Conservation (phyloP, 2,329 filamentous ascomycete genomes). For the Pseudogymnoascus sp. region DNA sequence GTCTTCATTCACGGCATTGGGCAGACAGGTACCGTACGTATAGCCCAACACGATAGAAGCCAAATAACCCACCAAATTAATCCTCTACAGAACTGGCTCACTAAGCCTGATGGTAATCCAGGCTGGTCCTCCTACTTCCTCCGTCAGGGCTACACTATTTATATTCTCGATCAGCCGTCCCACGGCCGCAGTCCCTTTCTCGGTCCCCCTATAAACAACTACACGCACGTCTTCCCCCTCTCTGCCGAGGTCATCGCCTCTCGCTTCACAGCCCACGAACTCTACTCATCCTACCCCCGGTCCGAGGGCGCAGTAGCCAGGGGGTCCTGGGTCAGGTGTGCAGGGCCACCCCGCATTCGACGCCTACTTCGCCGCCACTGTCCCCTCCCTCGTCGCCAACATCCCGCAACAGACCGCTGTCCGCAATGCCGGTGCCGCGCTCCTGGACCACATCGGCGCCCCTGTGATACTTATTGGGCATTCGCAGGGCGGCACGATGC, state of each 20-base stretch:
- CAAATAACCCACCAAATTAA: background rate
- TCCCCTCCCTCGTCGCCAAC: constrained; percentile 30
- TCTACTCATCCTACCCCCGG: constrained; percentile 26
- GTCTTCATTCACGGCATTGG: constrained; percentile 22
- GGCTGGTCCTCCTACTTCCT: constrained; percentile 42
- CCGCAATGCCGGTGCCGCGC: constrained; percentile 33
- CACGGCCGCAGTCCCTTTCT: constrained; percentile 18
- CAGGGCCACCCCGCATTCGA: constrained; percentile 22
- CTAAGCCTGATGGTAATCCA: constrained; percentile 38
- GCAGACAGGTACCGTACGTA: constrained; percentile 22
- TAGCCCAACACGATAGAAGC: background rate
- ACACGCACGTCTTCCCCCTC: constrained; percentile 10
- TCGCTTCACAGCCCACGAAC: constrained; percentile 22
- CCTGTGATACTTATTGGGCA: constrained; percentile 26
- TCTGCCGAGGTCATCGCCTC: constrained; percentile 20
- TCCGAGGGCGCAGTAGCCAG: constrained; percentile 32
- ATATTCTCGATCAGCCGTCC: constrained; percentile 29
- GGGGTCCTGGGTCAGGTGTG: constrained; percentile 15
- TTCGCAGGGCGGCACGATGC: constrained; percentile 37
- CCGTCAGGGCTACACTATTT: constrained; percentile 36
- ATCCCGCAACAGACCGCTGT: constrained; percentile 30
- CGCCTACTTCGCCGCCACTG: constrained; percentile 30
- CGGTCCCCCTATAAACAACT: constrained; percentile 15
- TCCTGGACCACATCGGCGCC: constrained; percentile 19
- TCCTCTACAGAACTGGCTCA: constrained; percentile 33